These are phyloP conservation scores for Kazachstania sp. DNA, from an alignment of 1,139 yeast species.

Conservation along the genomic window DNA sequence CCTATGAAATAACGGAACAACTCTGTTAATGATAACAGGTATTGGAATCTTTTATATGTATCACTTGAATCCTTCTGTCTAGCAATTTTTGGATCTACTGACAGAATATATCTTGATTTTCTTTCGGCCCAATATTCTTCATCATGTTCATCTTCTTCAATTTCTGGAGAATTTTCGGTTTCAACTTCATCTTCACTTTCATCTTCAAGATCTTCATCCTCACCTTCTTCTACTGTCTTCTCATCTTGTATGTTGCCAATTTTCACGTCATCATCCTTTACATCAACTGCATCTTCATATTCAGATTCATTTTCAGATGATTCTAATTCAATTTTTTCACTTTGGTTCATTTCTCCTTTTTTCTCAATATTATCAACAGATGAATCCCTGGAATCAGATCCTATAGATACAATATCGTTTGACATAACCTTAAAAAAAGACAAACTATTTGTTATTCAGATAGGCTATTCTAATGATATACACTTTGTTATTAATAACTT, in stretches of 20 bases:
- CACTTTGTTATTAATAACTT: too few relatives aligned
- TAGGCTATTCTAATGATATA: too few relatives aligned
- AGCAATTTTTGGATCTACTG: conserved; percentile 51
- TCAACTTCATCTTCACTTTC: neutral
- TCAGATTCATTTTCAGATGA: neutral
- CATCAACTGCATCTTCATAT: neutral
- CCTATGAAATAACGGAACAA: conserved; percentile 62
- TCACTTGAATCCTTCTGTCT: conserved; percentile 55
- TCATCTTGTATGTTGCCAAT: neutral
- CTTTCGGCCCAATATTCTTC: conserved; percentile 33
- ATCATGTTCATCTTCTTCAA: conserved; percentile 2
- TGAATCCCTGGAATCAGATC: too few relatives aligned
- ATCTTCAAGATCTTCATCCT: neutral
- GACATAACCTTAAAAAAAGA: too few relatives aligned
- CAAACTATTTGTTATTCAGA: too few relatives aligned
- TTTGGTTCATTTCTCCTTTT: neutral
- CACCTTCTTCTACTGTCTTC: neutral
- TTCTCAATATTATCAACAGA: too few relatives aligned
- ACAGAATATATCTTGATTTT: conserved; percentile 40
- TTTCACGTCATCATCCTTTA: neutral
- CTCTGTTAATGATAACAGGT: conserved; percentile 57
- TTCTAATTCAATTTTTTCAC: neutral
- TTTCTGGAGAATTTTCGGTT: neutral
- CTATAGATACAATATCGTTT: too few relatives aligned
- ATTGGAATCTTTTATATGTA: conserved; percentile 55